Evolutionary conservation across 1,284 basidiomycete species (phyloP), one percentile per base, ranked within the genome.

Genomic region (Schizophyllum amplum): DNA sequence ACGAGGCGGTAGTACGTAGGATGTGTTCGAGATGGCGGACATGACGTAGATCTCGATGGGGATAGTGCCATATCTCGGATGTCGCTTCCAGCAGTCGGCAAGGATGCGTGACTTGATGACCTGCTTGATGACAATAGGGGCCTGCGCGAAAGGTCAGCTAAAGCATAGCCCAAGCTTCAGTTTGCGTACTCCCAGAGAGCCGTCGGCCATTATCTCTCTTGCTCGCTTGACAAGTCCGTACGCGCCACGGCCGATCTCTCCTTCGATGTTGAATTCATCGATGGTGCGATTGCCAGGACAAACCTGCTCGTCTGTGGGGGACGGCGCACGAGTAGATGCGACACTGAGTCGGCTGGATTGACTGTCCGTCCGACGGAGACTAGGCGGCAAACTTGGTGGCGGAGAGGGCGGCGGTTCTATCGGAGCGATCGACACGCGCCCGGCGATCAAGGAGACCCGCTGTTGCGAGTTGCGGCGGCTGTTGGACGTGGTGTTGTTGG

Each of bases 41-140:
- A 99, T 93, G 62, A 99, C 96, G 70, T 97, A 97, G 47, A 99
- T 97, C 74, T 99, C 97, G 72, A 98, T 95, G 5, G 97, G 96
- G 64, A 99, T 98, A 1, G 96, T 97, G 47, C 97, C 97, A 66
- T 93, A 83, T 60, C 89, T 84, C 47, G 92, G 91, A 70, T 99
- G 97, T 67, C 90, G 87, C 78, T 98, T 98, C 97, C 97, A 99
- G 69, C 95, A 99, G 73, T 99, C 96, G 21, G 96, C 97, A 53
- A 99, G 81, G 60, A 99, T 99, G 55, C 95, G 90, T 57, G 92
- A 94, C 74, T 99, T 99, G 78, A 98, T 96, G 67, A 99, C 89
- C 71, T 98, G 96, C 69, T 99, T 99, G 76, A 98, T 94, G 63
- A 98, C 87, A 57, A 98, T 74, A 20, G 82, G 80, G 25, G 86